These are phyloP conservation scores for Diplotaxis tenuifolia DNA, from an alignment of 345 rosid species.

Conservation along the genomic window DNA sequence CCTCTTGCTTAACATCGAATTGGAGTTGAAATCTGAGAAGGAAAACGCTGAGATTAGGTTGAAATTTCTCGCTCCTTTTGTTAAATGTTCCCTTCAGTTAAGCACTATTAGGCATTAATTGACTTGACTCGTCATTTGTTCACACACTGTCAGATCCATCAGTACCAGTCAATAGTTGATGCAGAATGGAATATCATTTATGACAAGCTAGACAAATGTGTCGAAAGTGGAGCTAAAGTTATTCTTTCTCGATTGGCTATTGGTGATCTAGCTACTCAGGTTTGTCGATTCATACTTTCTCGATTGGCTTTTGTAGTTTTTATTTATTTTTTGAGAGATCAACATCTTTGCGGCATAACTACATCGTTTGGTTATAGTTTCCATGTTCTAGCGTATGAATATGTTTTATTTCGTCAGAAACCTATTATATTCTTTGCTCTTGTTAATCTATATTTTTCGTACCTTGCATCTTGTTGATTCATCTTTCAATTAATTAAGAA, in stretches of 20 bases:
- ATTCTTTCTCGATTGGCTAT: constrained; percentile 97
- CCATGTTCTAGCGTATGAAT: background rate
- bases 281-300: constrained; percentile 19
- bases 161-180: constrained; percentile 98
- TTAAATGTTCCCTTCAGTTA: background rate
- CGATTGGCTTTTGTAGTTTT: constrained; percentile 8
- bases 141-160: constrained; percentile 92
- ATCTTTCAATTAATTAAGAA: background rate
- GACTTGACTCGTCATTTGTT: constrained; percentile 14
- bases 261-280: constrained; percentile 99
- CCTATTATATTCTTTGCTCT: constrained; percentile 3
- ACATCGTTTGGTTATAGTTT: constrained; percentile 8
- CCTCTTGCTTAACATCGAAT: constrained; percentile 80
- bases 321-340: background rate
- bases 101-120: constrained; percentile 12
- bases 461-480: constrained; percentile 6
- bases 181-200: constrained; percentile 99
- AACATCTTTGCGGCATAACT: constrained; percentile 8
- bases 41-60: constrained; percentile 99
- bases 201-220: constrained; percentile 97
- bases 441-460: constrained; percentile 10
- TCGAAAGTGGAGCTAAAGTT: constrained; percentile 86
- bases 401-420: constrained; percentile 4
- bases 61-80: constrained; percentile 4
- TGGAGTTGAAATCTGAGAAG: constrained; percentile 98